phyloP scores from a whole-genome alignment of 2,329 filamentous ascomycete genomes.

The Mollisia scopiformis region DNA sequence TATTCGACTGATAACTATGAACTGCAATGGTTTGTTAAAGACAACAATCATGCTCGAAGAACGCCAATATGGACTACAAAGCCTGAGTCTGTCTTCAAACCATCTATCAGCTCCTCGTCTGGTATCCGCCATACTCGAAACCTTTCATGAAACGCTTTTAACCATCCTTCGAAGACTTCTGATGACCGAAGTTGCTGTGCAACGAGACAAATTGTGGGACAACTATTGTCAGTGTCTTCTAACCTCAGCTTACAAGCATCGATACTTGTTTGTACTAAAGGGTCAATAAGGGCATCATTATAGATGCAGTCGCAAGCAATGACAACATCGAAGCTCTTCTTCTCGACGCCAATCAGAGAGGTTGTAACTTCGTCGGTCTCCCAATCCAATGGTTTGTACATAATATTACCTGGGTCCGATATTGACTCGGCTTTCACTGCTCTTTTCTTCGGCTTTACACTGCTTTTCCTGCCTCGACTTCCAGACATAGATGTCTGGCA shows the following conservation, averaged over 20 bases:
- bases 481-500: slow-evolving; percentile 16
- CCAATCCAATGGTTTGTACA: slow-evolving; percentile 77
- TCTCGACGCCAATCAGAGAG: slow-evolving; percentile 32
- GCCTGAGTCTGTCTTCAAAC: slow-evolving; percentile 66
- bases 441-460: slow-evolving; percentile 27
- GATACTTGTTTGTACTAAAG: slow-evolving; percentile 80
- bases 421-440: neutral
- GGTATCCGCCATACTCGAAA: slow-evolving; percentile 81
- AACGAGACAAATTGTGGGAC: slow-evolving; percentile 74
- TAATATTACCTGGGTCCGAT: slow-evolving; percentile 44
- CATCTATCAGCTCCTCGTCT: slow-evolving; percentile 59
- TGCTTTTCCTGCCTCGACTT: slow-evolving; percentile 26
- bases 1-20: too few relatives aligned
- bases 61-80: slow-evolving; percentile 84
- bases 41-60: neutral
- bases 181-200: slow-evolving; percentile 87
- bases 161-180: slow-evolving; percentile 84
- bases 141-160: slow-evolving; percentile 63
- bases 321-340: slow-evolving; percentile 67
- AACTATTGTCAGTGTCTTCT: slow-evolving; percentile 19
- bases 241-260: slow-evolving; percentile 69
- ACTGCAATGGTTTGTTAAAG: too few relatives aligned
- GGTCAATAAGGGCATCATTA: slow-evolving; percentile 82
- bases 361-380: slow-evolving; percentile 64
- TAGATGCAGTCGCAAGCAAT: slow-evolving; percentile 94